Conservation (phyloP, 441 rosid genomes). For the Capsella rubella region DNA sequence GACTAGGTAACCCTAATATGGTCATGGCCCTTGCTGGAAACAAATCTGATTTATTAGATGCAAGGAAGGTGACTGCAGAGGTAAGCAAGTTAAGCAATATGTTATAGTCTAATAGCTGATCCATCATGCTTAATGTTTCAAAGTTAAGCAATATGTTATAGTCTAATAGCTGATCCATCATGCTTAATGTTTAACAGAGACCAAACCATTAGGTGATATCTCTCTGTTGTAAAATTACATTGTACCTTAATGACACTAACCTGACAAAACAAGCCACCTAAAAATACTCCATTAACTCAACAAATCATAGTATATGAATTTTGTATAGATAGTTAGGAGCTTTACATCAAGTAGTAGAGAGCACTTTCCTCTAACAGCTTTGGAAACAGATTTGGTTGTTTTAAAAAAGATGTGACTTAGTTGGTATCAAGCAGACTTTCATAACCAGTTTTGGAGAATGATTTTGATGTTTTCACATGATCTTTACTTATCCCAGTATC, state of each 20-base stretch:
- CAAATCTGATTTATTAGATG: constrained; percentile 88
- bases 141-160: constrained; percentile 14
- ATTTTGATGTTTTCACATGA: constrained; percentile 14
- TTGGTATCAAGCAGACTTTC: constrained; percentile 12
- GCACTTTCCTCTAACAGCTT: not conserved
- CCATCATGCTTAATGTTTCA: constrained; percentile 15
- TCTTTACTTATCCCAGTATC: constrained; percentile 1
- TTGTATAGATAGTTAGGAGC: constrained; percentile 16
- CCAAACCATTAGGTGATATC: constrained; percentile 27
- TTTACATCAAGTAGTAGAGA: not conserved
- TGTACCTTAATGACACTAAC: constrained; percentile 24
- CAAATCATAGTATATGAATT: constrained; percentile 1
- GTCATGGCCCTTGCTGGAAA: constrained; percentile 97
- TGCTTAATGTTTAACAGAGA: constrained; percentile 1
- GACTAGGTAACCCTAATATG: constrained; percentile 87
- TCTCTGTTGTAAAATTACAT: constrained; percentile 18
- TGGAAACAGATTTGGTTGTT: not conserved
- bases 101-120: constrained; percentile 18
- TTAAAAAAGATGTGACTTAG: not conserved
- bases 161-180: constrained; percentile 22
- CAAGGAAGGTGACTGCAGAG: constrained; percentile 80
- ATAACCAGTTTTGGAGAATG: constrained; percentile 22
- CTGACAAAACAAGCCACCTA: constrained; percentile 27
- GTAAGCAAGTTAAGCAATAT: constrained; percentile 48
- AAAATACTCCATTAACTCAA: constrained; percentile 1